A percentile compares a stretch with the other conserved stretches of the same genome.
phyloP scores from a whole-genome alignment of 495 filamentous ascomycete genomes.

The Achaetomiella virescens region DNA sequence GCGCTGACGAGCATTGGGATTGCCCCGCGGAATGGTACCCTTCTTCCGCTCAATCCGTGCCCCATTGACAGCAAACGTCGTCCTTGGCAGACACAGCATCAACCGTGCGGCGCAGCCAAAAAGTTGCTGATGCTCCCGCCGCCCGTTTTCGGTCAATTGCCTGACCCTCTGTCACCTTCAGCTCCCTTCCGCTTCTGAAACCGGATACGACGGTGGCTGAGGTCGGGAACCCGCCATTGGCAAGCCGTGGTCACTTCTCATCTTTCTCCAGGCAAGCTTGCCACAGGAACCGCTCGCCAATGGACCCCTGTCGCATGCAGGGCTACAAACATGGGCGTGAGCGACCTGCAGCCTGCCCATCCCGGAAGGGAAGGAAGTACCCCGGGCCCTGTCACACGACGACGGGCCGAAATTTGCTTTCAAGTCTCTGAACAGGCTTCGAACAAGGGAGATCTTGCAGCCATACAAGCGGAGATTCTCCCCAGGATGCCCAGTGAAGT shows the following conservation, averaged over 20 bases:
- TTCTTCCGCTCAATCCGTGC: not conserved
- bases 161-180: not conserved
- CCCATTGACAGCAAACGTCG: not conserved
- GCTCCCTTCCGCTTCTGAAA: not conserved
- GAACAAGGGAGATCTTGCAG: slow-evolving; percentile 21
- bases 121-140: not conserved
- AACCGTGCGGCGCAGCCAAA: not conserved
- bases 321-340: slow-evolving; percentile 8
- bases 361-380: slow-evolving; percentile 16
- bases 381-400: slow-evolving; percentile 20
- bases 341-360: slow-evolving; percentile 21
- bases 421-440: slow-evolving; percentile 11
- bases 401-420: slow-evolving; percentile 18
- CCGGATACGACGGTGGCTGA: not conserved
- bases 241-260: slow-evolving; percentile 5
- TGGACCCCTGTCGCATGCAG: slow-evolving; percentile 7
- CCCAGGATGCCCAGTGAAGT: slow-evolving; percentile 18
- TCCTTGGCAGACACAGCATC: slow-evolving; percentile 6
- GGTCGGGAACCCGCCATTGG: not conserved
- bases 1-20: slow-evolving; percentile 9
- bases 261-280: not conserved
- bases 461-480: slow-evolving; percentile 15
- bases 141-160: not conserved
- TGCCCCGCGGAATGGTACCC: slow-evolving; percentile 10
- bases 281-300: slow-evolving; percentile 7